Conservation (phyloP, 2,329 filamentous ascomycete genomes). For the Cordyceps pruinosa region DNA sequence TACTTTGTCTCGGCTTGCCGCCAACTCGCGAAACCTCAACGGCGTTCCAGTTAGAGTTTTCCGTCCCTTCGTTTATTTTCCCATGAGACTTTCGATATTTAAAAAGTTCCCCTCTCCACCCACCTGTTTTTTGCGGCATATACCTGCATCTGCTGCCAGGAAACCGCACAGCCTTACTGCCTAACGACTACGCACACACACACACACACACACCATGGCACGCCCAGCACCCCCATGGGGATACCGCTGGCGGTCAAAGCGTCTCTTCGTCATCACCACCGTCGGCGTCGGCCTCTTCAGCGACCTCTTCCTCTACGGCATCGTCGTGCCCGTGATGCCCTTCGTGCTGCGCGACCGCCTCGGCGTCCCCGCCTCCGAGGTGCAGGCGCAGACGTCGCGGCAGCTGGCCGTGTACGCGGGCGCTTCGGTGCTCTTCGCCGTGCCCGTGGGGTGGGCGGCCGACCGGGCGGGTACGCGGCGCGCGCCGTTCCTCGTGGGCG, state of each 20-base stretch:
- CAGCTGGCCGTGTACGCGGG: conserved; percentile 1
- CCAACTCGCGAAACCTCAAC: background rate
- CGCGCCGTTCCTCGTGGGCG: background rate
- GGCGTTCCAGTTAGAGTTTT: too few species aligned
- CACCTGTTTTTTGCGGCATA: background rate
- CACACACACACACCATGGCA: background rate
- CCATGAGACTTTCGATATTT: background rate
- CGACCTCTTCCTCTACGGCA: conserved; percentile 13
- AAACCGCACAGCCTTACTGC: background rate
- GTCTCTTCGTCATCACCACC: background rate
- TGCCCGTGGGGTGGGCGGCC: background rate
- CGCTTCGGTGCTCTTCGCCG: background rate
- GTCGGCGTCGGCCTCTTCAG: conserved; percentile 12
- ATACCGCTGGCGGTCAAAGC: background rate
- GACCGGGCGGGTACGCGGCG: background rate
- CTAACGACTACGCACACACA: too few species aligned
- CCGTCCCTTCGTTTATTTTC: too few species aligned
- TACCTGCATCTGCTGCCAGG: too few species aligned
- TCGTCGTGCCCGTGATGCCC: conserved; percentile 12
- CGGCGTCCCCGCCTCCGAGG: background rate
- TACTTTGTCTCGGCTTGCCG: background rate
- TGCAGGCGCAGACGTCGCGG: background rate
- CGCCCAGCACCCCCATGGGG: background rate
- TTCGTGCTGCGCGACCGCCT: conserved; percentile 12
- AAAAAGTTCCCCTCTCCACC: too few species aligned